Base-by-base conservation (phyloP, 2,329 filamentous ascomycete species). In the Ceratocystis alfenasii region DNA sequence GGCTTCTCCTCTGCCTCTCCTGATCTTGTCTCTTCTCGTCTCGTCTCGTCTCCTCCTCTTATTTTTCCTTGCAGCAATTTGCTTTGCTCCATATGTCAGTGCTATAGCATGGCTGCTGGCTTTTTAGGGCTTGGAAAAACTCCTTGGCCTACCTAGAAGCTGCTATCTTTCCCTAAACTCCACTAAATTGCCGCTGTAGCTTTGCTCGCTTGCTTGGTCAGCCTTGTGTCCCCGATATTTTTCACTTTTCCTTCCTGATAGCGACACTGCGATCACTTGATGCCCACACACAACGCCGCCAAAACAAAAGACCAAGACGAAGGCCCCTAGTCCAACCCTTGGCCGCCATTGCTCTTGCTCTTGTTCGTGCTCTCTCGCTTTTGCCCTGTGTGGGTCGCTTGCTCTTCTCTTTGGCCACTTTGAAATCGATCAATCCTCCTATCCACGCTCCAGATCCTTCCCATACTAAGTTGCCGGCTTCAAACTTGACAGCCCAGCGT, bases 351-450 rank as follows among this genome's bases (percentile, higher is more conserved):
- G 8, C 50, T 55, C 50, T 48, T 25, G 25, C 20, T 25, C 25
- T 20, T 55, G 12, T 7, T 28, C 17, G 3, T 30, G 30, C 28
- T 36, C 53, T 3, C 10, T 59, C 28, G 33, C n/a, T 17, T 36
- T 28, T 59, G 55, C 55, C 33, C 48, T 25, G 22, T 53, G 36
- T 41, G 36, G 36, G 10, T 41, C 36, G 12, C 12, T 12, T 41
- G 36, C 10, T 41, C 36, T 50, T 10, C 55, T 20, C 7, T 59
- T 33, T 36, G 28, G 53, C 53, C 55, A 25, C 30, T 59, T 5
- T 59, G 55, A 30, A 59, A 59, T 36, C 55, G 55, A 59, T 36
- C 55, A 48, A 63, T 63, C 61, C 61, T 63, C 44, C 61, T 48
- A 63, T 63, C 44, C 45, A 33, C 61, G 61, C 45, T 22, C 50